These are phyloP conservation scores for Hamamelis virginiana DNA, from an alignment of 164 flowering plant genomes.

Conservation along the genomic window DNA sequence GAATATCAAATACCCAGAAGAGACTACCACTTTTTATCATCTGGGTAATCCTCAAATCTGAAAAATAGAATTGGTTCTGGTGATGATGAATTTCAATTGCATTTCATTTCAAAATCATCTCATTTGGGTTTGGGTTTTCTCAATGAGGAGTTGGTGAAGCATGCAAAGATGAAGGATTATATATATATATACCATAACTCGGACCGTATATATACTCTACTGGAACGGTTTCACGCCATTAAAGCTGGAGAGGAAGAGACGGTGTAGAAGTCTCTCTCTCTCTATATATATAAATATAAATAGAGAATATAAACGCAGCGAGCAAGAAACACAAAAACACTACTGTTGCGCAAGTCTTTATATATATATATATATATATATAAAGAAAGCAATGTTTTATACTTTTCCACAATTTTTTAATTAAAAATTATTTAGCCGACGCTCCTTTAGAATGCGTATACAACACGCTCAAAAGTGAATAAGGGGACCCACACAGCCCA, in stretches of 20 bases:
- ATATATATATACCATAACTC: slow-evolving; percentile 23
- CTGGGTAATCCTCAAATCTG: slow-evolving; percentile 4
- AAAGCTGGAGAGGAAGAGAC: slow-evolving; percentile 20
- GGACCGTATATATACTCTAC: slow-evolving; percentile 9
- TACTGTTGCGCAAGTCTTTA: no score
- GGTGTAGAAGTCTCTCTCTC: slow-evolving; percentile 3
- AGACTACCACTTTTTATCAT: slow-evolving; percentile 19
- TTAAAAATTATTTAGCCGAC: not conserved
- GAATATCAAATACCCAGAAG: slow-evolving; percentile 20
- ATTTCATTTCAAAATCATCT: slow-evolving; percentile 19
- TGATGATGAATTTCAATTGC: slow-evolving; percentile 22
- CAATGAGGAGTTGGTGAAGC: slow-evolving; percentile 27
- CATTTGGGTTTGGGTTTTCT: slow-evolving; percentile 20
- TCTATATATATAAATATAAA: no score
- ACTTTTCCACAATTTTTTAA: not conserved
- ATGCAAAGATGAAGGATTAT: slow-evolving; percentile 31
- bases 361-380: no score
- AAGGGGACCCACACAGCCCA: no score
- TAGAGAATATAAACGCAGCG: not conserved
- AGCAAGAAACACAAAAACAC: slow-evolving; percentile 1
- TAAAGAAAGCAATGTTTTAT: no score
- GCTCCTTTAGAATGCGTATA: not conserved
- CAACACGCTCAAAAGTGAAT: not conserved
- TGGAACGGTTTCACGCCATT: slow-evolving; percentile 21
- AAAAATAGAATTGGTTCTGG: not conserved